Percentiles rank a stretch among this genome's conserved stretches.
Conservation (phyloP, 768 basidiomycete genomes). For the Epithele typhae region DNA sequence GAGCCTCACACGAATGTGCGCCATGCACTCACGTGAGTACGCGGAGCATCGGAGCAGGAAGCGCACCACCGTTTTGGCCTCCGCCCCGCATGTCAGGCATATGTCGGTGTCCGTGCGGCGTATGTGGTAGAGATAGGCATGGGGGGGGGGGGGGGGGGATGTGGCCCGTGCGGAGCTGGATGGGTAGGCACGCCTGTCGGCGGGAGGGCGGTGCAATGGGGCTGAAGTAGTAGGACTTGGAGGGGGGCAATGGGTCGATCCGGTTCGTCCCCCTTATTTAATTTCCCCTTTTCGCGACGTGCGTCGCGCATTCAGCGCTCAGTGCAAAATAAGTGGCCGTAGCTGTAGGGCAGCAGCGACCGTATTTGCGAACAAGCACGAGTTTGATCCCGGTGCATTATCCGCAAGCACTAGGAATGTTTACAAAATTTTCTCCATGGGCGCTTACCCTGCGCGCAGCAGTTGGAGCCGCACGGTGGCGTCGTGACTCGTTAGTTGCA, state of each 20-base stretch:
- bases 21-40: neutral
- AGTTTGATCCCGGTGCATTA: too few relatives aligned
- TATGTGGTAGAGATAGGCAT: slow-evolving; percentile 22
- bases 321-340: too few relatives aligned
- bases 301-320: too few relatives aligned
- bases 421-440: too few relatives aligned
- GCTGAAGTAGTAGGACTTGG: neutral
- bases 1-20: neutral
- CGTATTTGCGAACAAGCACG: too few relatives aligned
- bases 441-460: too few relatives aligned
- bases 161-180: slow-evolving; percentile 32
- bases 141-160: slow-evolving; percentile 25
- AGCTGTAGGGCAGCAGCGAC: too few relatives aligned
- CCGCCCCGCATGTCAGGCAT: slow-evolving; percentile 11
- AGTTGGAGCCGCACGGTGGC: too few relatives aligned
- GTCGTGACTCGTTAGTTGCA: too few relatives aligned
- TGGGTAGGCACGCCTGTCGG: slow-evolving; percentile 8
- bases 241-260: neutral
- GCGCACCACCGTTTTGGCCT: slow-evolving; percentile 14
- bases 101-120: neutral
- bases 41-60: slow-evolving; percentile 17
- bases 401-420: too few relatives aligned
- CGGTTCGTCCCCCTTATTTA: too few relatives aligned
- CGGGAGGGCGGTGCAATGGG: neutral
- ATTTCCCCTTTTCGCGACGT: too few relatives aligned